These are phyloP conservation scores for Metarhizium album DNA, from an alignment of 2,329 filamentous ascomycete species.

Conservation along the genomic window DNA sequence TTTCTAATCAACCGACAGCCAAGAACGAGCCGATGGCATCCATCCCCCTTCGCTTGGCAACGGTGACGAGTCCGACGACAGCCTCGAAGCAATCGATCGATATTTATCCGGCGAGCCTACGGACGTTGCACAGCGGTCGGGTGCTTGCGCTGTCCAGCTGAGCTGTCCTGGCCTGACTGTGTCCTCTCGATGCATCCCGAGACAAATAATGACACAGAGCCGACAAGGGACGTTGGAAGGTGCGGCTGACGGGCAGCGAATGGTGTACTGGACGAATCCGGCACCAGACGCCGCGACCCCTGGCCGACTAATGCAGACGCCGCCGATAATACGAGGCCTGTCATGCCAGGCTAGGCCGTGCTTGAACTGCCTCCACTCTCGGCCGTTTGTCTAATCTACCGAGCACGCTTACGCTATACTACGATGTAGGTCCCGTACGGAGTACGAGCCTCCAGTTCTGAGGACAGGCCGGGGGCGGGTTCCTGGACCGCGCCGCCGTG, in stretches of 20 bases:
- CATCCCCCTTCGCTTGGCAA: neutral
- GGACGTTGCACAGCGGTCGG: too few relatives aligned
- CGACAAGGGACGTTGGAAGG: neutral
- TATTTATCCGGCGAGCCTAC: too few relatives aligned
- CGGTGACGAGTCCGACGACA: neutral
- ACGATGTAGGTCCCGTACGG: too few relatives aligned
- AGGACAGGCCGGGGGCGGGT: neutral
- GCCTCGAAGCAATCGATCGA: neutral
- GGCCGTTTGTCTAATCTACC: neutral
- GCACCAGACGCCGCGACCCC: neutral
- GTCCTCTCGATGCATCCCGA: neutral
- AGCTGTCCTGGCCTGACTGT: neutral
- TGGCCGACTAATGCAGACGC: conserved; percentile 2
- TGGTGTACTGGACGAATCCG: neutral
- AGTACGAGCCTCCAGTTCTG: neutral
- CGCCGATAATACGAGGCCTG: conserved; percentile 10
- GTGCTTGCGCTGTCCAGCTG: neutral
- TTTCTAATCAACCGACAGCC: neutral
- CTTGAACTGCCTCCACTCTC: conserved; percentile 2
- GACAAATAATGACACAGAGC: neutral
- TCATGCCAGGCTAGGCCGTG: neutral
- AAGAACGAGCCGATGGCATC: neutral
- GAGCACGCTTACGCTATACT: too few relatives aligned
- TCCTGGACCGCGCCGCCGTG: neutral
- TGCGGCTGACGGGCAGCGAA: conserved; percentile 4